Conservation (phyloP, 306 rosid genomes). For the Dryas alaskensis region DNA sequence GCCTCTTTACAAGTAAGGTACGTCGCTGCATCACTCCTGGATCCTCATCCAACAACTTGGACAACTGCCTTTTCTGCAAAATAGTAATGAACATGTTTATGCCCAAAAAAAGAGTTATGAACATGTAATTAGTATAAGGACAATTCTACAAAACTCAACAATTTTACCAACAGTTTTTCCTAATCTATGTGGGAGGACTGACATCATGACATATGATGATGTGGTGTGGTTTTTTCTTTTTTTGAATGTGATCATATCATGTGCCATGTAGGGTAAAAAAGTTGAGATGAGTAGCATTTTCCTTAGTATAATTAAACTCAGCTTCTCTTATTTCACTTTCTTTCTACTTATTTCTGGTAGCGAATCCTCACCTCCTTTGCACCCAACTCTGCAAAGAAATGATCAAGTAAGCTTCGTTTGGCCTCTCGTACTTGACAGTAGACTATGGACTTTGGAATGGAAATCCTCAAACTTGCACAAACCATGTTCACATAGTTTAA, state of each 20-base stretch:
- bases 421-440: constrained; percentile 50
- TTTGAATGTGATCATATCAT: too few relatives aligned
- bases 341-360: background rate
- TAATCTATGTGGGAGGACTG: too few relatives aligned
- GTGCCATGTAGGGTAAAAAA: too few relatives aligned
- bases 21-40: constrained; percentile 50
- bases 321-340: background rate
- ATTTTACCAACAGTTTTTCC: too few relatives aligned
- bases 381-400: constrained; percentile 44
- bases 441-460: constrained; percentile 45
- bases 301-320: background rate
- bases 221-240: too few relatives aligned
- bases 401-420: constrained; percentile 45
- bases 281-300: too few relatives aligned
- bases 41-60: constrained; percentile 39
- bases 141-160: too few relatives aligned
- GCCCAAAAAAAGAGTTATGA: too few relatives aligned
- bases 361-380: constrained; percentile 30
- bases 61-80: constrained; percentile 34
- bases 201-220: too few relatives aligned
- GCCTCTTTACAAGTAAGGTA: constrained; percentile 28
- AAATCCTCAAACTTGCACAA: constrained; percentile 31
- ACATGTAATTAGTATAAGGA: too few relatives aligned
- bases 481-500: constrained; percentile 43
- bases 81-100: background rate